These are phyloP conservation scores for Arxiozyma bovina DNA, from an alignment of 1,139 yeast genomes.

Conservation along the genomic window DNA sequence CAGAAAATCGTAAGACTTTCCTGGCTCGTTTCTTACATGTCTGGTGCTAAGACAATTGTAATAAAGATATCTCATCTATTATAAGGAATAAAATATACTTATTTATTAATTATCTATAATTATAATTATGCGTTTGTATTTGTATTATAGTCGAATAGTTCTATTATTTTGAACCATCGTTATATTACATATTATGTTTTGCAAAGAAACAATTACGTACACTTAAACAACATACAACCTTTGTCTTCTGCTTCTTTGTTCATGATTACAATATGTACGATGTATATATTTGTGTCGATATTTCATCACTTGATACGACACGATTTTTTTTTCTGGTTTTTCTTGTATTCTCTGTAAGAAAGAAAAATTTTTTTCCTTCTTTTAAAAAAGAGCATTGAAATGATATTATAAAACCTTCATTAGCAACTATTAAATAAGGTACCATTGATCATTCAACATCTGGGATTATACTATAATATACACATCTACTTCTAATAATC, in stretches of 20 bases:
- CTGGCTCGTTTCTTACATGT: constrained; percentile 43
- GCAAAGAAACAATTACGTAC: neutral
- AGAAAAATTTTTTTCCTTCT: neutral
- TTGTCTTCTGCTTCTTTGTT: neutral
- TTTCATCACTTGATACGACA: neutral
- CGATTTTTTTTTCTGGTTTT: too few relatives aligned
- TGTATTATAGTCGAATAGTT: neutral
- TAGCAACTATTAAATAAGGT: too few relatives aligned
- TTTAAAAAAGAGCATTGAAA: neutral
- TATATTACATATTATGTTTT: too few relatives aligned
- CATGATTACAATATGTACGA: too few relatives aligned
- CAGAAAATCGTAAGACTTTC: constrained; percentile 43
- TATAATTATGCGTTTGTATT: too few relatives aligned
- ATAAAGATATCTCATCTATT: neutral
- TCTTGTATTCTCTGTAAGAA: too few relatives aligned
- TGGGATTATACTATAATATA: neutral
- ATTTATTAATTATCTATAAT: too few relatives aligned
- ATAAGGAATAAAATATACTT: too few relatives aligned
- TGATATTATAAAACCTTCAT: too few relatives aligned
- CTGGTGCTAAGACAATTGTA: constrained; percentile 40
- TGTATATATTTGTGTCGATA: neutral
- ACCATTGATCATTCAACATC: too few relatives aligned
- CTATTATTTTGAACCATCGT: too few relatives aligned
- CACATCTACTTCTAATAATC: neutral
- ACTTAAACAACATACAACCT: too few relatives aligned